Conservation (phyloP, 2,329 filamentous ascomycete species). For the Phialophora tarda region DNA sequence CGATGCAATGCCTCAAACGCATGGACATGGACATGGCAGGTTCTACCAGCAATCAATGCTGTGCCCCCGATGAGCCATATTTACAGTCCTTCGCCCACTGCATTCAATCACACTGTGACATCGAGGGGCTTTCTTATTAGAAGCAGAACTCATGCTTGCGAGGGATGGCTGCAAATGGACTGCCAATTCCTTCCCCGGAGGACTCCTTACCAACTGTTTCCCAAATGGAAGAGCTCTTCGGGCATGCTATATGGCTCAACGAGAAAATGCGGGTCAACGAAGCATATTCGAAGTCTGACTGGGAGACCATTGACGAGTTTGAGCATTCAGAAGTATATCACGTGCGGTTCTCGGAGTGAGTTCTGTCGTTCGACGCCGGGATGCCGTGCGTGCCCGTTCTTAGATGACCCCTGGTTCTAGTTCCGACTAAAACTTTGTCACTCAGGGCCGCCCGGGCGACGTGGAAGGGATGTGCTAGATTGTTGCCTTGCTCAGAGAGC, state of each 20-base stretch:
- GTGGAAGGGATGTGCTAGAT: too few relatives aligned
- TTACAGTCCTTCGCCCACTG: conserved; percentile 44
- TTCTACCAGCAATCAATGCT: conserved; percentile 41
- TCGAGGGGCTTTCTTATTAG: conserved; percentile 13
- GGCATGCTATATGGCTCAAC: not conserved
- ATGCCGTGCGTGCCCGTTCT: too few relatives aligned
- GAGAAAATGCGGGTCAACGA: not conserved
- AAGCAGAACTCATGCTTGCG: conserved; percentile 29
- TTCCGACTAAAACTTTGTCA: too few relatives aligned
- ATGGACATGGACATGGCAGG: conserved; percentile 36
- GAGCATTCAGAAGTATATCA: not conserved
- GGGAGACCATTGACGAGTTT: not conserved
- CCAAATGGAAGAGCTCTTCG: not conserved
- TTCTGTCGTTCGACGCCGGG: too few relatives aligned
- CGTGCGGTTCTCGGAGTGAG: not conserved
- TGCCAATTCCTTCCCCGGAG: not conserved
- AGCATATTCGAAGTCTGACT: not conserved
- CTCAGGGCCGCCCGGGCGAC: too few relatives aligned
- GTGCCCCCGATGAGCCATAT: conserved; percentile 41
- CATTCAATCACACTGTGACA: conserved; percentile 40
- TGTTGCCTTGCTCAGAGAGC: too few relatives aligned
- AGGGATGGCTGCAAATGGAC: conserved; percentile 16
- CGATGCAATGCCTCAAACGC: conserved; percentile 34
- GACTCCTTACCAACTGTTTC: not conserved
- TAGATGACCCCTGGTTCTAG: too few relatives aligned